Evolutionary conservation across 2,329 filamentous ascomycete species (phyloP), one percentile per base, ranked within the genome.

Genomic region (Alternaria panax): DNA sequence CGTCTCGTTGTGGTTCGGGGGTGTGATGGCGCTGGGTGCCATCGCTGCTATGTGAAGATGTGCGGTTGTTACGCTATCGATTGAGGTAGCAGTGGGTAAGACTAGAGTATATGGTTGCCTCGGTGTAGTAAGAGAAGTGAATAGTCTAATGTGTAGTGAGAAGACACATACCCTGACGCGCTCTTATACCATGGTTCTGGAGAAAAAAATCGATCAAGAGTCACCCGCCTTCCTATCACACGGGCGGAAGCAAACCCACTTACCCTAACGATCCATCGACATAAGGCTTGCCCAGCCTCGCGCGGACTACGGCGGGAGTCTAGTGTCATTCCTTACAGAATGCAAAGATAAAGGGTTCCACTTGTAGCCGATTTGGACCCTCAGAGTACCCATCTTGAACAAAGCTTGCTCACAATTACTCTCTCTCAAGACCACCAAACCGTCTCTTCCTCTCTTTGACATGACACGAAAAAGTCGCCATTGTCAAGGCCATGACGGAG

Each of bases 1-100:
- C 7, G 60, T 72, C 41, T 70, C 68, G 51, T 57, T 60, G 1
- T 73, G 68, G 12, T 63, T 66, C 18, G 67, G 70, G 48, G 75
- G 75, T 50, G 75, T 75, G 42, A 76, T 51, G 18, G 74, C 73
- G 38, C 73, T 75, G 47, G 74, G 72, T 52, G 74, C 54, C 75
- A 77, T 76, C 16, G 25, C 40, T 58, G 50, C 22, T 48, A 12
- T 22, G 28, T 22, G n/a, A 24, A 9, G 16, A 34, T 4, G 30
- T 22, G n/a, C 28, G 22, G 22, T 48, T 6, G 38, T 48, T n/a
- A 38, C 25, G 34, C 18, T 25, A 12, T 9, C 27, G 43, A 48
- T 54, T 28, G 56, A 38, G 40, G 40, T 38, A 40, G 22, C 14
- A 40, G 36, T 32, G 32, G 36, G 22, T 30, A 3, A 42, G 2